Evolutionary conservation across 306 rosid genomes (phyloP).

Genomic region (Alnus rubra): DNA sequence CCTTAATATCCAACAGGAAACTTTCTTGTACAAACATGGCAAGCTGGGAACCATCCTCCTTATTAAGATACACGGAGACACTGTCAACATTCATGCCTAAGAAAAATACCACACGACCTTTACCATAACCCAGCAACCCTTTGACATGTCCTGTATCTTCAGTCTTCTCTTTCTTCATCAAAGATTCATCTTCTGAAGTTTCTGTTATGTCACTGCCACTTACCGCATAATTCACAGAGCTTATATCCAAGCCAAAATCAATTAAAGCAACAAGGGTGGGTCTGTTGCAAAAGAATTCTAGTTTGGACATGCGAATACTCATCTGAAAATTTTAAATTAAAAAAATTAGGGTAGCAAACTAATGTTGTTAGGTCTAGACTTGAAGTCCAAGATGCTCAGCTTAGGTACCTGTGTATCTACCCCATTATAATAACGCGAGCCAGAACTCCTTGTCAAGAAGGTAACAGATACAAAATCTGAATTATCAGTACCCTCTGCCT

Average conservation of each 20-base stretch:
- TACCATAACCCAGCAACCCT: slow-evolving; percentile 88
- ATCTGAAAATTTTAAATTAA: slow-evolving; percentile 56
- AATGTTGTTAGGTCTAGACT: slow-evolving; percentile 15
- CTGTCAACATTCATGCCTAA: slow-evolving; percentile 88
- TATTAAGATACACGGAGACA: slow-evolving; percentile 85
- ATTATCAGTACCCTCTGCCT: slow-evolving; percentile 67
- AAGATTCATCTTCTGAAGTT: slow-evolving; percentile 45
- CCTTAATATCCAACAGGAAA: slow-evolving; percentile 86
- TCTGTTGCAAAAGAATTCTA: slow-evolving; percentile 89
- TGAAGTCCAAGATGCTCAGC: slow-evolving; percentile 21
- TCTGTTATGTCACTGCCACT: slow-evolving; percentile 30
- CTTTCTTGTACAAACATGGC: slow-evolving; percentile 91
- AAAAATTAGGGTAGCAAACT: slow-evolving; percentile 27
- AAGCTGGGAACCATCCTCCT: slow-evolving; percentile 90
- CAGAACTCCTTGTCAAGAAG: slow-evolving; percentile 68
- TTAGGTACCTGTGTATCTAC: slow-evolving; percentile 83
- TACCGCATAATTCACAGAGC: slow-evolving; percentile 44
- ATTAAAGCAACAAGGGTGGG: slow-evolving; percentile 91
- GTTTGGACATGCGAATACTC: slow-evolving; percentile 84
- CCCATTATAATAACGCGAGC: slow-evolving; percentile 81
- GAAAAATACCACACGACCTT: slow-evolving; percentile 79
- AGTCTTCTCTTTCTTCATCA: slow-evolving; percentile 54
- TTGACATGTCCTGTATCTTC: slow-evolving; percentile 72
- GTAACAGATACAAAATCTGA: slow-evolving; percentile 70
- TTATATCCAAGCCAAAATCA: slow-evolving; percentile 76